Evolutionary conservation across 2,329 filamentous ascomycete genomes (phyloP).

Genomic region (Colletotrichum agaves): DNA sequence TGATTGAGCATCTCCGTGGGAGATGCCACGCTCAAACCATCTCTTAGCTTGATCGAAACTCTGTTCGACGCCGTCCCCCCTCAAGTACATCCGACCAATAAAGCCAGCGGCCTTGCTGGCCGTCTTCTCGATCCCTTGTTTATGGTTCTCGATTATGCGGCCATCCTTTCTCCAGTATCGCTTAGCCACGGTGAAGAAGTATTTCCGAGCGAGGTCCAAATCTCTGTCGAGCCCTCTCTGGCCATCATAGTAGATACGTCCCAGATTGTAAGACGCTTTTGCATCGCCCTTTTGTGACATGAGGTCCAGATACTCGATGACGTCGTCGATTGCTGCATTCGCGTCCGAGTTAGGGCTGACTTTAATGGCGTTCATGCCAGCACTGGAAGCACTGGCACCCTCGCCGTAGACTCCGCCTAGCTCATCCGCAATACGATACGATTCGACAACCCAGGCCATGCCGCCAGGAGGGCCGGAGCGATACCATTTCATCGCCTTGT

Average conservation of each 20-base stretch:
- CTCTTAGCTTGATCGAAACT: conserved; percentile 79
- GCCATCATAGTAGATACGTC: conserved; percentile 89
- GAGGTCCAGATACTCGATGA: conserved; percentile 92
- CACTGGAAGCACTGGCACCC: conserved; percentile 89
- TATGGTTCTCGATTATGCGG: conserved; percentile 76
- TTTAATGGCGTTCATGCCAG: conserved; percentile 83
- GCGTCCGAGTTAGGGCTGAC: conserved; percentile 80
- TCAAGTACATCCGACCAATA: conserved; percentile 88
- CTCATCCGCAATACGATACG: conserved; percentile 89
- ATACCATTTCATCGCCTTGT: conserved; percentile 90
- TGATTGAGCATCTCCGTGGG: conserved; percentile 81
- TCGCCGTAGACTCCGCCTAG: conserved; percentile 93
- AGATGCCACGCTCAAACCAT: conserved; percentile 86
- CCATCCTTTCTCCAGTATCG: conserved; percentile 86
- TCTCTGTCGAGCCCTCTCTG: conserved; percentile 79
- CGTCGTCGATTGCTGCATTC: conserved; percentile 89
- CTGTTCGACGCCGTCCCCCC: conserved; percentile 85
- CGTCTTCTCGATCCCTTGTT: conserved; percentile 77
- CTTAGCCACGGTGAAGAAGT: conserved; percentile 82
- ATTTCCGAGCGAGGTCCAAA: conserved; percentile 77
- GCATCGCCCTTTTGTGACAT: conserved; percentile 91
- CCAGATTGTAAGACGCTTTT: conserved; percentile 86
- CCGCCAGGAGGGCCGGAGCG: conserved; percentile 92
- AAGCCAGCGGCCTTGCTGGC: conserved; percentile 88
- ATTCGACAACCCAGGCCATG: conserved; percentile 78